Evolutionary conservation across 1,284 basidiomycete genomes (phyloP).

Genomic region (Ceratorhiza oryzae-sativae): DNA sequence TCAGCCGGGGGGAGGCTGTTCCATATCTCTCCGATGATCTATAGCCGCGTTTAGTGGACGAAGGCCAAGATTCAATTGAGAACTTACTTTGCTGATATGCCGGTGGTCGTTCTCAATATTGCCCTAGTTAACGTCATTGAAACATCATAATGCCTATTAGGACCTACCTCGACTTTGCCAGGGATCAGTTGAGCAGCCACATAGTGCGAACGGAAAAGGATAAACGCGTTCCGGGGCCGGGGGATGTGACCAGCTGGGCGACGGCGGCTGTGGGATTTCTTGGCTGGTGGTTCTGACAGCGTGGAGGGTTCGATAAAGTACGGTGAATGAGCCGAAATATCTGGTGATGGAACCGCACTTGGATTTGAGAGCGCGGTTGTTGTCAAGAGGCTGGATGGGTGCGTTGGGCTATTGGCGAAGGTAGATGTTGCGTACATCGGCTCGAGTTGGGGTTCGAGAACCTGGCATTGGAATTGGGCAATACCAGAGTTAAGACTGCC

Average conservation of each 20-base stretch:
- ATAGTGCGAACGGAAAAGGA: conserved; percentile 79
- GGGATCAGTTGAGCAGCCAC: conserved; percentile 45
- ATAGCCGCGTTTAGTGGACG: conserved; percentile 18
- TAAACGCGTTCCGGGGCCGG: conserved; percentile 86
- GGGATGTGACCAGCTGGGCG: conserved; percentile 63
- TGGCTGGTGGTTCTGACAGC: conserved; percentile 1
- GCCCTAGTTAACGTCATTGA: conserved; percentile 44
- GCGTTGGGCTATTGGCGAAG: neutral
- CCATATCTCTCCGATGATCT: conserved; percentile 45
- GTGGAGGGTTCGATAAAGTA: conserved; percentile 18
- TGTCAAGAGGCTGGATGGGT: neutral
- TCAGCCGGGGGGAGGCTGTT: conserved; percentile 36
- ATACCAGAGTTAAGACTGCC: neutral
- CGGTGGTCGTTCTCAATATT: conserved; percentile 50
- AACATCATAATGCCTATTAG: too few relatives aligned
- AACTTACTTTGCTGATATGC: conserved; percentile 46
- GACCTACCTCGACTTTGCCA: conserved; percentile 38
- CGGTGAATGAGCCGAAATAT: conserved; percentile 8
- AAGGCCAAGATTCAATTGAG: neutral
- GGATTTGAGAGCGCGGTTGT: conserved; percentile 5
- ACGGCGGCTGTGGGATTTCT: conserved; percentile 25
- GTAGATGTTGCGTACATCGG: conserved; percentile 5
- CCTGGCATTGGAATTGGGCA: neutral
- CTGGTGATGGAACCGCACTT: conserved; percentile 5
- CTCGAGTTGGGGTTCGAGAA: conserved; percentile 6